Percentiles rank a stretch among this genome's conserved stretches.
Conservation (phyloP, 2,329 filamentous ascomycete genomes). For the Didymella glomerata region DNA sequence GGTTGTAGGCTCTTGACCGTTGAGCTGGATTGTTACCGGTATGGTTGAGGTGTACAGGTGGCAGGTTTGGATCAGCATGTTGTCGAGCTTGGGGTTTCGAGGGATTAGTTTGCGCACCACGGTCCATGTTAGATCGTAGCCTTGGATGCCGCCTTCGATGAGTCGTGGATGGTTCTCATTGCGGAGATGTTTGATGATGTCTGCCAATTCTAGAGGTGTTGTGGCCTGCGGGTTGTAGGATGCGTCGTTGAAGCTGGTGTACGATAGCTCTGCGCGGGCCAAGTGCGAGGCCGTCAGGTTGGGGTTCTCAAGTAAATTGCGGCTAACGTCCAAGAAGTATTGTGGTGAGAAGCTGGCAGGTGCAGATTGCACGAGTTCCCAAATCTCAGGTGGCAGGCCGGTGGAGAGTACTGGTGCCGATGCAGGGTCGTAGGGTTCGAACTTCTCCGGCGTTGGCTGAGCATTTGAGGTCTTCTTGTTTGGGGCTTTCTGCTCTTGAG, state of each 20-base stretch:
- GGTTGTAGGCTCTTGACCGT: slow-evolving; percentile 37
- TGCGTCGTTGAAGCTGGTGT: slow-evolving; percentile 58
- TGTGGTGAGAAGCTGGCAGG: slow-evolving; percentile 69
- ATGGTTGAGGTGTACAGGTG: slow-evolving; percentile 65
- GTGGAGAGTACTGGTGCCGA: slow-evolving; percentile 33
- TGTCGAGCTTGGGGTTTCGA: slow-evolving; percentile 79
- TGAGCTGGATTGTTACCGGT: background rate
- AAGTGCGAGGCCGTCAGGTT: slow-evolving; percentile 82
- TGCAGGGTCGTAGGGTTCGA: slow-evolving; percentile 47
- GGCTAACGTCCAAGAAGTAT: slow-evolving; percentile 72
- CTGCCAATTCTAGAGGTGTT: slow-evolving; percentile 49
- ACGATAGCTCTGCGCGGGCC: slow-evolving; percentile 78
- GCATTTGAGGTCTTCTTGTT: background rate
- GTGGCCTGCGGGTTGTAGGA: slow-evolving; percentile 45
- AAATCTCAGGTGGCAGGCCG: slow-evolving; percentile 46
- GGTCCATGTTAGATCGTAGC: slow-evolving; percentile 64
- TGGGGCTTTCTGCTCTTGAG: background rate
- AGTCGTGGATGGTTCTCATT: slow-evolving; percentile 49
- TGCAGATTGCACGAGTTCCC: slow-evolving; percentile 50
- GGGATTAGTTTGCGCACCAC: slow-evolving; percentile 82
- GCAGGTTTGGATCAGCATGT: slow-evolving; percentile 81
- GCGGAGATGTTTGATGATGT: slow-evolving; percentile 60
- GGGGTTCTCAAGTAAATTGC: slow-evolving; percentile 78
- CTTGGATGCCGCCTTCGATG: slow-evolving; percentile 37
- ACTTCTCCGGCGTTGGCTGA: slow-evolving; percentile 30